Evolutionary conservation across 495 filamentous ascomycete genomes (phyloP).

Genomic region (Penicillium turbatum): DNA sequence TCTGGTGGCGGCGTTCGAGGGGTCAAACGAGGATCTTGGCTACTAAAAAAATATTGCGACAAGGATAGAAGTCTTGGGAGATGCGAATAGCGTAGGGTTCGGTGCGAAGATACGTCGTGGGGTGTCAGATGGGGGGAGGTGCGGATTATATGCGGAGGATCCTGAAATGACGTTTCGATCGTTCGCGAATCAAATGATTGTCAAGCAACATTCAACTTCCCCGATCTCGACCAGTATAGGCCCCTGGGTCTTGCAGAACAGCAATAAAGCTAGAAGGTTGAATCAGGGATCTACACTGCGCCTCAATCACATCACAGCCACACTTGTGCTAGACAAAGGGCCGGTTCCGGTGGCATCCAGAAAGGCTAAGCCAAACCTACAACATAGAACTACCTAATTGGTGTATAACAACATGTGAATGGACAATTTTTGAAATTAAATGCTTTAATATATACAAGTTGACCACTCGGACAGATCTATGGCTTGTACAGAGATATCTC

Average conservation of each 20-base stretch:
- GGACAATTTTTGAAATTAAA: background rate
- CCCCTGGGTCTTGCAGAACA: background rate
- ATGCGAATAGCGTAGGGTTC: background rate
- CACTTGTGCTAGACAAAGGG: background rate
- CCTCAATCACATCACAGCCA: conserved; percentile 8
- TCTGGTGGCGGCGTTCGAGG: background rate
- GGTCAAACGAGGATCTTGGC: background rate
- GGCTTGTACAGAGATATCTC: too few relatives aligned
- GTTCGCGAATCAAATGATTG: conserved; percentile 20
- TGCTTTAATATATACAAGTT: too few relatives aligned
- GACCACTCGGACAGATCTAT: too few relatives aligned
- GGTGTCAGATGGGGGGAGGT: conserved; percentile 7
- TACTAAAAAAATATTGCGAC: background rate
- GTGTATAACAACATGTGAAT: too few relatives aligned
- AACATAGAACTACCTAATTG: too few relatives aligned
- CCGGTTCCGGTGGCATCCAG: background rate
- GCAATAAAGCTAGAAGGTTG: background rate
- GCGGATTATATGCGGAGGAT: conserved; percentile 18
- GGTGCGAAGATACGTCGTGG: background rate
- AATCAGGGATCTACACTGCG: conserved; percentile 7
- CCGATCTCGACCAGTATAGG: background rate
- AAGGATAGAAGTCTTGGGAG: background rate
- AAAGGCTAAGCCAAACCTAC: background rate
- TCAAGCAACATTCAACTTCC: conserved; percentile 1
- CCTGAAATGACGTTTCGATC: conserved; percentile 21